Conservation (phyloP, 495 filamentous ascomycete species). For the Pyrenopolyporus hunteri region DNA sequence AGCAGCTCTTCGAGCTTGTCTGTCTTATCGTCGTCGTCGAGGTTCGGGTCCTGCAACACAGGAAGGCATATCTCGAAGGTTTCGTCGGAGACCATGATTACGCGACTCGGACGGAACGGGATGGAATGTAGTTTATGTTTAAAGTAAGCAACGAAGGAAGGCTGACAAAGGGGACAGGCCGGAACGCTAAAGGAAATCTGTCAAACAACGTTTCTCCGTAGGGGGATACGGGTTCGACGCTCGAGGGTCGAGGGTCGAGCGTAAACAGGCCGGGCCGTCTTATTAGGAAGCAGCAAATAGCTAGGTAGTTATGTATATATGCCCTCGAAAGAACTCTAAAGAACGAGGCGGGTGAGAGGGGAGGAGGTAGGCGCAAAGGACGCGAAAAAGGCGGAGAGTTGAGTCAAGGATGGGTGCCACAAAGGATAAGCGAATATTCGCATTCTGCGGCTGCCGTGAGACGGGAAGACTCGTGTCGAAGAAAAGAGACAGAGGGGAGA, state of each 20-base stretch:
- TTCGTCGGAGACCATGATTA: constrained; percentile 86
- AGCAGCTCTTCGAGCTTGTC: constrained; percentile 90
- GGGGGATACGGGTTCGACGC: constrained; percentile 20
- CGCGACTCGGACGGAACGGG: constrained; percentile 24
- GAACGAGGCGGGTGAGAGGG: constrained; percentile 13
- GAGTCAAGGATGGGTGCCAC: constrained; percentile 46
- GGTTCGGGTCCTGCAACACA: constrained; percentile 77
- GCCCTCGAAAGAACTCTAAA: constrained; percentile 18
- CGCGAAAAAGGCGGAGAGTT: constrained; percentile 28
- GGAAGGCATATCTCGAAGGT: constrained; percentile 90
- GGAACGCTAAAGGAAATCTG: constrained; percentile 17
- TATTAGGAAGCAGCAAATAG: constrained; percentile 19
- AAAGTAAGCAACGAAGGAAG: constrained; percentile 6
- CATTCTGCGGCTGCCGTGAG: constrained; percentile 46
- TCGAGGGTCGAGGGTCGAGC: constrained; percentile 22
- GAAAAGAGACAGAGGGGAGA: constrained; percentile 23
- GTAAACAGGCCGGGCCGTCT: constrained; percentile 17
- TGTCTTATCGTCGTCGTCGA: constrained; percentile 94
- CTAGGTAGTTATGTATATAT: constrained; percentile 11
- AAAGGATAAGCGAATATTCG: constrained; percentile 43
- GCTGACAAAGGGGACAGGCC: constrained; percentile 3
- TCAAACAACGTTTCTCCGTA: constrained; percentile 9
- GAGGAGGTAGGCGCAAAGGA: constrained; percentile 31
- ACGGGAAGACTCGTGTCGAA: constrained; percentile 35
- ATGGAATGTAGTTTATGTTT: constrained; percentile 17